Evolutionary conservation across 225 moss, liverwort and hornwort species (phyloP).

Genomic region (Physcomitrium patens): DNA sequence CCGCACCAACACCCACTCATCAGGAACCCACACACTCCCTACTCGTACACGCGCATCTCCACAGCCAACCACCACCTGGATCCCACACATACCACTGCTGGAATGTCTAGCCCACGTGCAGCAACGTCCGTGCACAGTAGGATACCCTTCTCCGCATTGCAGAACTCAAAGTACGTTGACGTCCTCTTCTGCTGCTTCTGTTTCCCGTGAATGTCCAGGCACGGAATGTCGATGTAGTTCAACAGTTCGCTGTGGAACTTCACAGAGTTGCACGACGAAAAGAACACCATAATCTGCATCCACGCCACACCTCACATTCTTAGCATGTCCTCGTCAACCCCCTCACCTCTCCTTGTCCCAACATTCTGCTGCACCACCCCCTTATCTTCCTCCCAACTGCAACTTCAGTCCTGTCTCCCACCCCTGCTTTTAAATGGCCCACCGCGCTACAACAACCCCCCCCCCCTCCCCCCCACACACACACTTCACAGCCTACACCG

Average conservation of each 20-base stretch:
- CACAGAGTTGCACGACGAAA: slow-evolving; percentile 93
- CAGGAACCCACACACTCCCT: not conserved
- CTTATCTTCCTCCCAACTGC: too few species aligned
- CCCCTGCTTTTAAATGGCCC: too few species aligned
- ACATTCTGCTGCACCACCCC: not conserved
- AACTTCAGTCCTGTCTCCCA: too few species aligned
- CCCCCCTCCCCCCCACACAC: too few species aligned
- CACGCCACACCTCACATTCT: not conserved
- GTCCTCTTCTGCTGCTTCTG: slow-evolving; percentile 99
- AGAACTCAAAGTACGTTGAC: slow-evolving; percentile 96
- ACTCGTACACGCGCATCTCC: not conserved
- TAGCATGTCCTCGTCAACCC: not conserved
- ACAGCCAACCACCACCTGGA: not conserved
- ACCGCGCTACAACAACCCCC: too few species aligned
- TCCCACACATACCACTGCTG: slow-evolving; percentile 72
- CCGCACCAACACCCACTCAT: not conserved
- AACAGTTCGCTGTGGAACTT: slow-evolving; percentile 89
- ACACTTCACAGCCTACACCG: too few species aligned
- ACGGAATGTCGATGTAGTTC: slow-evolving; percentile 96
- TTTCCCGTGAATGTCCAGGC: slow-evolving; percentile 96
- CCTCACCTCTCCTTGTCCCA: not conserved
- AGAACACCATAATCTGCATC: slow-evolving; percentile 92
- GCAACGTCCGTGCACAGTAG: slow-evolving; percentile 99
- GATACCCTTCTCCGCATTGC: slow-evolving; percentile 97
- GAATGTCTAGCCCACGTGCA: slow-evolving; percentile 95